These are phyloP conservation scores for Hemisphaericaspora xylofermentans DNA, from an alignment of 1,139 yeast genomes.

Conservation along the genomic window DNA sequence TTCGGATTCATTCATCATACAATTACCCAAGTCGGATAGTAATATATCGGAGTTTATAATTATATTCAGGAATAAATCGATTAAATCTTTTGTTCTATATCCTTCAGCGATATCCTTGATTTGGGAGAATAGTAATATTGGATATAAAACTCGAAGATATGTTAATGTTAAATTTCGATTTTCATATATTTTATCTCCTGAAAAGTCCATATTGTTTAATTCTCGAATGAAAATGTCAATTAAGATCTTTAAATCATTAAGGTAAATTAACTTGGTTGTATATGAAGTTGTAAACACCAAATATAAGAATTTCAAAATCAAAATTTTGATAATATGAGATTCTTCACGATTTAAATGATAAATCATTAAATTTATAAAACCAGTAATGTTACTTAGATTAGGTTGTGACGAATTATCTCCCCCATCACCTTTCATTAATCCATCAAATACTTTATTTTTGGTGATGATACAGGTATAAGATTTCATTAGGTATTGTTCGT, in stretches of 20 bases:
- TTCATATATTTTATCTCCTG: conserved; percentile 46
- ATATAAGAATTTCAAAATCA: conserved; percentile 77
- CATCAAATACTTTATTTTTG: conserved; percentile 50
- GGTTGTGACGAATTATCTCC: conserved; percentile 16
- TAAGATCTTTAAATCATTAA: conserved; percentile 82
- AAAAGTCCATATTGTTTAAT: conserved; percentile 57
- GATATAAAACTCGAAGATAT: conserved; percentile 72
- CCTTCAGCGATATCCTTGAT: conserved; percentile 44
- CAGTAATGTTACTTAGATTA: conserved; percentile 26
- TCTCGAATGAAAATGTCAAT: conserved; percentile 86
- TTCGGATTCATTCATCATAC: conserved; percentile 11
- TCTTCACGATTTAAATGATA: conserved; percentile 74
- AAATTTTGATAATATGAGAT: conserved; percentile 69
- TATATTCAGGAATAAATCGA: conserved; percentile 50
- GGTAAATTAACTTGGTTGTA: conserved; percentile 68
- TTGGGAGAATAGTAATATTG: conserved; percentile 68
- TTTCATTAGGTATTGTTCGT: conserved; percentile 82
- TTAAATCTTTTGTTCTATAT: conserved; percentile 60
- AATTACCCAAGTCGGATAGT: conserved; percentile 4
- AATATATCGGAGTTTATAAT: conserved; percentile 23
- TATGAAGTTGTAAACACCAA: conserved; percentile 66
- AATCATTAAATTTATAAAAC: conserved; percentile 41
- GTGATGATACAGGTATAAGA: conserved; percentile 34
- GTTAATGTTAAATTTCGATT: conserved; percentile 60
- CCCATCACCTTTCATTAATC: conserved; percentile 27